Evolutionary conservation across 2,329 filamentous ascomycete species (phyloP).

Genomic region (Curvularia eragrostidis): DNA sequence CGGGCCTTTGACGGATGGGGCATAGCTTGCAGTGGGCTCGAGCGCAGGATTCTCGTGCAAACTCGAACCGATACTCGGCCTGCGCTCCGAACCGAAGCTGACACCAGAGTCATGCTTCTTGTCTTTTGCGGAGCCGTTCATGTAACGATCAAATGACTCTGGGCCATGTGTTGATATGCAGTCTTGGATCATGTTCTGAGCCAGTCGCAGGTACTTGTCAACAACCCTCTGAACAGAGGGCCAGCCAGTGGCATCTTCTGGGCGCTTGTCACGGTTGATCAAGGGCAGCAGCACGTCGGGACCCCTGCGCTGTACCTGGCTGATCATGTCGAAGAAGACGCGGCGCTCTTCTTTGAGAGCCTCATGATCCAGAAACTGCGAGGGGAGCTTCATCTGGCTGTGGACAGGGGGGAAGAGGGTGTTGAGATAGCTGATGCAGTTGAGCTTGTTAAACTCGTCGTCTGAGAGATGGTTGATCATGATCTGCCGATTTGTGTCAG

Average conservation of each 20-base stretch:
- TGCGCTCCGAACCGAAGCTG: conserved; percentile 58
- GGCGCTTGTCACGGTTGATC: conserved; percentile 60
- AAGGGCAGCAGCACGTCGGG: conserved; percentile 60
- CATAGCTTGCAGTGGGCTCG: conserved; percentile 26
- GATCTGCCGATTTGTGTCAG: conserved; percentile 52
- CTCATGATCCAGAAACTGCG: conserved; percentile 59
- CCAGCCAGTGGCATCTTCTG: conserved; percentile 65
- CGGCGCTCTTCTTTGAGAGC: conserved; percentile 65
- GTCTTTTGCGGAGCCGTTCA: conserved; percentile 50
- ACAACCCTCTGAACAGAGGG: conserved; percentile 55
- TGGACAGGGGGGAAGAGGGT: conserved; percentile 68
- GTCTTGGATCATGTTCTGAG: conserved; percentile 68
- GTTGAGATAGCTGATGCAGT: conserved; percentile 72
- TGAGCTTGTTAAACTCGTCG: conserved; percentile 68
- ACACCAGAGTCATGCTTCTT: conserved; percentile 70
- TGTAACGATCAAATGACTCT: conserved; percentile 44
- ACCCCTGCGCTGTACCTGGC: conserved; percentile 63
- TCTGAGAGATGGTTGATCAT: conserved; percentile 70
- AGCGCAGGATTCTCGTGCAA: conserved; percentile 35
- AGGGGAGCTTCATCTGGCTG: conserved; percentile 49
- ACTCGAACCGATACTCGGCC: conserved; percentile 40
- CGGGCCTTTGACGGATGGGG: conserved; percentile 37
- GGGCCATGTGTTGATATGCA: conserved; percentile 57
- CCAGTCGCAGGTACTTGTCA: conserved; percentile 64
- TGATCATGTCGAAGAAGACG: conserved; percentile 68